Percentiles rank a stretch among this genome's conserved stretches.
These are phyloP conservation scores for Boletus pseudopeckii DNA, from an alignment of 768 basidiomycete species.

Conservation along the genomic window DNA sequence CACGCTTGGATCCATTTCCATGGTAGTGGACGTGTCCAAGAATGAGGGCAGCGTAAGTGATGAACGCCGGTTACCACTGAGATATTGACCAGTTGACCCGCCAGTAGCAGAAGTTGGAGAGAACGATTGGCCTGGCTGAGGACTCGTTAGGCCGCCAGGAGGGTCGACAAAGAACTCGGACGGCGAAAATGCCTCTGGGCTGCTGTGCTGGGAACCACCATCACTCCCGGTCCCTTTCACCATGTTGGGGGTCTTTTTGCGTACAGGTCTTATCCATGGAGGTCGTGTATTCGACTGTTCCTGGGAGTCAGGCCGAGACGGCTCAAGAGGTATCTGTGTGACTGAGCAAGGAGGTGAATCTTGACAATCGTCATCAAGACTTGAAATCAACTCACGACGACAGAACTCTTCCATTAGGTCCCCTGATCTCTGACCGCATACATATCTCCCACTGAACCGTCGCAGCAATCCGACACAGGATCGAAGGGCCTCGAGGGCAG, in stretches of 20 bases:
- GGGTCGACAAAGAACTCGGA: slow-evolving; percentile 62
- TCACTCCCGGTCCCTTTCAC: slow-evolving; percentile 43
- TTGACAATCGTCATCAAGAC: not conserved
- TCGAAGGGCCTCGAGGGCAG: slow-evolving; percentile 79
- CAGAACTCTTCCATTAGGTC: slow-evolving; percentile 96
- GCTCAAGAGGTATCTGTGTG: slow-evolving; percentile 84
- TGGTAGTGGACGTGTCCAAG: slow-evolving; percentile 27
- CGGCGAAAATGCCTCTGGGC: slow-evolving; percentile 64
- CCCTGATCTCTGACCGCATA: slow-evolving; percentile 86
- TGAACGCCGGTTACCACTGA: slow-evolving; percentile 20
- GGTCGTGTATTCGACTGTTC: slow-evolving; percentile 53
- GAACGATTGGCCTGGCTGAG: slow-evolving; percentile 25
- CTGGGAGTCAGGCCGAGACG: slow-evolving; percentile 49
- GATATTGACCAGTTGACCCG: slow-evolving; percentile 20
- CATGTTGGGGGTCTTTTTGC: slow-evolving; percentile 62
- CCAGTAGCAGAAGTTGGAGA: slow-evolving; percentile 19
- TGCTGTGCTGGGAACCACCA: slow-evolving; percentile 45
- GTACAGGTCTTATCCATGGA: slow-evolving; percentile 88
- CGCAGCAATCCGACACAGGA: slow-evolving; percentile 86
- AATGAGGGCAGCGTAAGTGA: slow-evolving; percentile 27
- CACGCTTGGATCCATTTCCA: slow-evolving; percentile 50
- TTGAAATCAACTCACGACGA: slow-evolving; percentile 51
- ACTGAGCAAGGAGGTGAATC: slow-evolving; percentile 39
- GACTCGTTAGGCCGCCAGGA: slow-evolving; percentile 19
- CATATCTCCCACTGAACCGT: slow-evolving; percentile 87